Base-by-base conservation (phyloP, 768 basidiomycete species). In the Mycena amicta region DNA sequence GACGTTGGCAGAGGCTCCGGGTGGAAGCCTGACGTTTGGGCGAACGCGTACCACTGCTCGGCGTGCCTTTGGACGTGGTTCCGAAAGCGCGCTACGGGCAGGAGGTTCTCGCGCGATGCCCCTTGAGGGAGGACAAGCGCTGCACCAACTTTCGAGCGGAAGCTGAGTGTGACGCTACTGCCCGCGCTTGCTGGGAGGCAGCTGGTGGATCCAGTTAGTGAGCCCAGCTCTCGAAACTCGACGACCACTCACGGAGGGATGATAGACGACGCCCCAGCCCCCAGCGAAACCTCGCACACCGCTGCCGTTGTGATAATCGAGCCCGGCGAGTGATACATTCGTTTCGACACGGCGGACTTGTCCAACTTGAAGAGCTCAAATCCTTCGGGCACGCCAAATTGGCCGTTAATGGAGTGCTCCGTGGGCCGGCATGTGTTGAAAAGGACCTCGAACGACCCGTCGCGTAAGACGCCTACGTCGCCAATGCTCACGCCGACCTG, bases 401-500 rank as follows among this genome's bases (percentile, higher is more conserved):
- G 25, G 6, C 25, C 13, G 26, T 49, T 25, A 6, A 49, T 49
- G 25, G 47, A 13, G 25, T 49, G 13, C 12, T 13, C 26, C 8
- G 47, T 8, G 47, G 47, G 26, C 6, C 13, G 25, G 27, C 47
- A 49, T 13, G 26, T 23, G 47, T 49, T 49, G 47, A 25, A 25
- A 20, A 49, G 22, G 25, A 49, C 47, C 26, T 49, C 47, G 12
- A 49, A 28, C 12, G 47, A 25, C 6, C 47, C 47, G 26, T 49
- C 26, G 13, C 47, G 47, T 20, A 8, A 43, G n/a, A 49, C 47
- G 12, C 47, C 47, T 8, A 72, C 69, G 33, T 72, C 72, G 5
- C 72, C 71, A 43, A 73, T 72, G 18, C 54, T 65, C 39, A 66
- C 62, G 0, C 70, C 70, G 29, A 60, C 50, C 1, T 52, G 51